Evolutionary conservation across 208 protist species (phyloP), one percentile per base, ranked within the genome.

Genomic region (Trypanosoma mega): DNA sequence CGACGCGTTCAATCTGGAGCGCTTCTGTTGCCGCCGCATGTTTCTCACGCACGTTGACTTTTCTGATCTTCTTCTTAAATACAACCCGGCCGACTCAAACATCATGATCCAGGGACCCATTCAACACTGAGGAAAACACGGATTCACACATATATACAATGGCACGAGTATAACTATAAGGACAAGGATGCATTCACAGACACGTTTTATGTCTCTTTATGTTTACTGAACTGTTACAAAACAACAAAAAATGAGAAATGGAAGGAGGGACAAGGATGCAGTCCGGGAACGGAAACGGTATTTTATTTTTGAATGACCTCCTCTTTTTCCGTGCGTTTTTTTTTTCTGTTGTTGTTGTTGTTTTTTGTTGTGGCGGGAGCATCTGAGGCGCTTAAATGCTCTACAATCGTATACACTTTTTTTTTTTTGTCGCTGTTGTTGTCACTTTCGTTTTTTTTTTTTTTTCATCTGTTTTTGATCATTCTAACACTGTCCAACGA

Each of bases 1-100:
- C 26, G 95, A 99, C 69, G 85, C 73, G 11, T 90, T 99, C 18
- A 78, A 90, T 18, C 82, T 99, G 0, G 85, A 94, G 20, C 93
- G 99, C 30, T 99, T 99, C 77, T 99, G 99, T 82, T 99, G 99
- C 76, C 78, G 99, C 55, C 83, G 98, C 50, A 99, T 99, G 98
- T 84, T 99, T 50, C 79, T 99, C 16, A 99, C 99, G 0, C 99
- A 99, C 76, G 98, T 99, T 20, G 98, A 99, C 74, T 88, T 99
- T 41, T 99, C 99, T 43, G 98, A 99, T 55, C 95, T 99, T 63
- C 85, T 99, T 21, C 72, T 94, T 24, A 93, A 93, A 69, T 96
- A 86, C 55, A 96, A 96, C 69, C 90, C 90, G 2, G 87, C 90
- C 0, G 85, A 96, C 72, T 83, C 82, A 4, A 82, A 78, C 44